Evolutionary conservation across 1,139 yeast species (phyloP).

Genomic region (Sugiyamaella neomexicana): DNA sequence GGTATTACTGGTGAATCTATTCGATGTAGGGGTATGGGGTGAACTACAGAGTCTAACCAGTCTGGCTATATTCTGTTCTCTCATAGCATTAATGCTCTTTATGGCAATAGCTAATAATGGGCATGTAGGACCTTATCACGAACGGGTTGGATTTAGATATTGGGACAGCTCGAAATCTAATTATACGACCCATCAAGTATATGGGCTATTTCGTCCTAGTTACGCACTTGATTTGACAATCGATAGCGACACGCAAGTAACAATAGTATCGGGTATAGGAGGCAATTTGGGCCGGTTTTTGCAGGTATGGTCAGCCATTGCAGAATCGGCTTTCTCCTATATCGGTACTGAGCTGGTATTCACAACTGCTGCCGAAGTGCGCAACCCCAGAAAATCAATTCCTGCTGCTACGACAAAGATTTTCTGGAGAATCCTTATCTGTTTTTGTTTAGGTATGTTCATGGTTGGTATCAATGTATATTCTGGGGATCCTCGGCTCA

Average conservation of each 20-base stretch:
- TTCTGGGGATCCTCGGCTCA: constrained; percentile 70
- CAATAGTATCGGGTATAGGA: constrained; percentile 48
- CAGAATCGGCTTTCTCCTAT: constrained; percentile 70
- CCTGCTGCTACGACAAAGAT: constrained; percentile 78
- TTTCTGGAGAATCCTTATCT: constrained; percentile 66
- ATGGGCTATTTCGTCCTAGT: constrained; percentile 71
- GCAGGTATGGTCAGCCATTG: constrained; percentile 61
- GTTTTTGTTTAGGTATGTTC: constrained; percentile 70
- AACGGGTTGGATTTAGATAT: constrained; percentile 59
- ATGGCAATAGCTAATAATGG: constrained; percentile 68
- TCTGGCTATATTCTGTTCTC: constrained; percentile 56
- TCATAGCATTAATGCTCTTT: constrained; percentile 57
- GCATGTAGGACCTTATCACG: constrained; percentile 39
- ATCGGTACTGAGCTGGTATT: constrained; percentile 82
- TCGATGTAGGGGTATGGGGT: constrained; percentile 72
- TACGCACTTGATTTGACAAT: constrained; percentile 46
- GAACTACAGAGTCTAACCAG: constrained; percentile 70
- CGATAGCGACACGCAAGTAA: constrained; percentile 47
- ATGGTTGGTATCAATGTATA: constrained; percentile 69
- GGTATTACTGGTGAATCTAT: constrained; percentile 55
- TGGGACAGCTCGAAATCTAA: constrained; percentile 61
- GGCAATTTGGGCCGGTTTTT: constrained; percentile 66
- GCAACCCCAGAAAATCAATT: constrained; percentile 73
- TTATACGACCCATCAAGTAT: constrained; percentile 50
- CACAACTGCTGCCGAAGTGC: constrained; percentile 83